Evolutionary conservation across 257 asterid species (phyloP), one percentile per base, ranked within the genome.

Genomic region (Nyctanthes arbortristis): DNA sequence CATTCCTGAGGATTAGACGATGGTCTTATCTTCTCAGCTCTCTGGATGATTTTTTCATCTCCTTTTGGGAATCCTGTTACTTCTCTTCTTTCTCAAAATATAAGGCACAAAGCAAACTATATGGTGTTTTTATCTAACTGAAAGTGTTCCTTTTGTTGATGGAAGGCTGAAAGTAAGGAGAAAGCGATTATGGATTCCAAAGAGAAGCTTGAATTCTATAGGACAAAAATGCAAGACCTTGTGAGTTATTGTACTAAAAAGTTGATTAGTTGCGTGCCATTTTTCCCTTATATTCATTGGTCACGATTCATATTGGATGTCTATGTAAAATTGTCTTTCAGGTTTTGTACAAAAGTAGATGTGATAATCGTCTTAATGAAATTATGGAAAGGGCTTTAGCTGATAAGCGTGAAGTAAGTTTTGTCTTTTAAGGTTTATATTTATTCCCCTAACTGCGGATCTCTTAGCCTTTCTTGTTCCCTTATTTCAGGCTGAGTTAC

Each of bases 191-290:
- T 94, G 85, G 99, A 94, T 77, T 94, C 96, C 63, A 86, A 77
- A 78, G 99, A 94, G 88, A 94, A 94, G 89, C 95, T 94, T 75
- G 95, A 91, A 73, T 94, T 71, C 79, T 94, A 94, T 78, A 74
- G 99, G 77, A 79, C 88, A 73, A 94, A 88, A 83, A 94, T 94
- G 99, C 99, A 91, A 89, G 99, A 94, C 78, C 96, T 94, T 73
- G 99, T 94, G 82, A 85, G 97, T 80, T 72, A 65, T 69, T 70
- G 24, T 56, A 39, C 33, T 65, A 52, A 39, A 37, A 68, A n/a
- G n/a, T 31, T 77, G 36, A 43, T 33, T 40, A n/a, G n/a, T n/a
- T n/a, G n/a, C n/a, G n/a, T n/a, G n/a, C n/a, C n/a, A n/a, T n/a
- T n/a, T n/a, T n/a, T n/a, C n/a, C n/a, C n/a, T n/a, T n/a, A n/a